A percentile compares a stretch with the other conserved stretches of the same genome.
Conservation (phyloP, 73 alveolate species). For the Uronychia setigera region DNA sequence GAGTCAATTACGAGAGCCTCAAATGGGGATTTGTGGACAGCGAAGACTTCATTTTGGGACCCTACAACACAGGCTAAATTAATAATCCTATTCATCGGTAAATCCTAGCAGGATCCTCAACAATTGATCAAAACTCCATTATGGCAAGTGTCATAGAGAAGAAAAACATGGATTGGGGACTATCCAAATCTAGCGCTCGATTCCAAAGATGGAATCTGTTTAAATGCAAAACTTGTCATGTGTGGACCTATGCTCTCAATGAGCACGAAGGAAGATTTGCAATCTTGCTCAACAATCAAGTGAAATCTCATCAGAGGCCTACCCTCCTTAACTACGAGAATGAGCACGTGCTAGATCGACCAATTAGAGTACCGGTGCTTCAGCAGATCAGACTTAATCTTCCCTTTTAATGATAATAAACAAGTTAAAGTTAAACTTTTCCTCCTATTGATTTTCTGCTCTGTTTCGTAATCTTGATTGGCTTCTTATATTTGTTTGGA, state of each 20-base stretch:
- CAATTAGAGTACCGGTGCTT: too few species aligned
- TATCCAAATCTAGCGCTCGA: not conserved
- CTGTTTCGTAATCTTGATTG: too few species aligned
- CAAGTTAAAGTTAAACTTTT: too few species aligned
- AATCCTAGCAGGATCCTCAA: slow-evolving; percentile 38
- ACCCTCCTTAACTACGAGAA: too few species aligned
- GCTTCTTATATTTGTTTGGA: too few species aligned
- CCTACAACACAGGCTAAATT: slow-evolving; percentile 58
- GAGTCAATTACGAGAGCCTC: slow-evolving; percentile 48
- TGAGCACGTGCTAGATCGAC: too few species aligned
- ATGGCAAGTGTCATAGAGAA: too few species aligned
- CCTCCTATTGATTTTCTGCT: too few species aligned
- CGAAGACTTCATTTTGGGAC: slow-evolving; percentile 80
- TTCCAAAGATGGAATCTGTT: slow-evolving; percentile 65
- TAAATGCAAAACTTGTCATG: slow-evolving; percentile 79
- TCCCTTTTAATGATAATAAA: too few species aligned
- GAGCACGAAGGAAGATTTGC: slow-evolving; percentile 57
- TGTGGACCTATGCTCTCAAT: slow-evolving; percentile 80
- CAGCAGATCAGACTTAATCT: too few species aligned
- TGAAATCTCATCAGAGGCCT: too few species aligned
- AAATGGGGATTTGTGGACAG: slow-evolving; percentile 80
- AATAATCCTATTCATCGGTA: slow-evolving; percentile 15
- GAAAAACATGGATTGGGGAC: not conserved
- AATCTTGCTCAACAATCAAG: slow-evolving; percentile 57
- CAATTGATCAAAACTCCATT: slow-evolving; percentile 40